Evolutionary conservation across 495 filamentous ascomycete species (phyloP).

Genomic region (Tuber melanosporum): DNA sequence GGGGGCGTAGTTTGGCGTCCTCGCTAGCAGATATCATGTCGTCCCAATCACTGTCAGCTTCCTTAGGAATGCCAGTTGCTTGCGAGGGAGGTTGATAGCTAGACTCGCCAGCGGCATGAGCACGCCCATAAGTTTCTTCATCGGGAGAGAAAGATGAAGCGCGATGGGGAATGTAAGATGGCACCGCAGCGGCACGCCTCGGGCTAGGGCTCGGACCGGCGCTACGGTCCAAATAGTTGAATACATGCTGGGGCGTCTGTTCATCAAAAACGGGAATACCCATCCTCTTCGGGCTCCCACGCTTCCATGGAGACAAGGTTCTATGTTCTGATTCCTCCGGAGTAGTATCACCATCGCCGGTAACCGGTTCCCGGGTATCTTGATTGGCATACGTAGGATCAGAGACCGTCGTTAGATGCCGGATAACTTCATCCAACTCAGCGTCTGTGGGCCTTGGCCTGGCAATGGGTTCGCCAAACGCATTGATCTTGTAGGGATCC

Average conservation of each 20-base stretch:
- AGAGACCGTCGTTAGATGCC: slow-evolving; percentile 12
- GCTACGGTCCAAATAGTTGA: slow-evolving; percentile 30
- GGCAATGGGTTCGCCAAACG: slow-evolving; percentile 16
- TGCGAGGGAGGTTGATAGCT: slow-evolving; percentile 22
- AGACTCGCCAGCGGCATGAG: slow-evolving; percentile 21
- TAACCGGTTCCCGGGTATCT: slow-evolving; percentile 13
- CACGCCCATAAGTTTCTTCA: slow-evolving; percentile 23
- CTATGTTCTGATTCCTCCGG: slow-evolving; percentile 22
- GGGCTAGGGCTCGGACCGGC: slow-evolving; percentile 38
- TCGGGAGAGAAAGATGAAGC: slow-evolving; percentile 39
- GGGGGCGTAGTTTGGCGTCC: slow-evolving; percentile 67
- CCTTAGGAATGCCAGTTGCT: slow-evolving; percentile 24
- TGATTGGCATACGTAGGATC: slow-evolving; percentile 26
- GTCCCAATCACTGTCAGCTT: slow-evolving; percentile 72
- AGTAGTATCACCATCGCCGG: slow-evolving; percentile 15
- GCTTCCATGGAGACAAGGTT: slow-evolving; percentile 26
- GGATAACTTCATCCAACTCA: slow-evolving; percentile 40
- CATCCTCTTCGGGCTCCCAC: slow-evolving; percentile 24
- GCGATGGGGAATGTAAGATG: slow-evolving; percentile 18
- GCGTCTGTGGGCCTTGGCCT: slow-evolving; percentile 38
- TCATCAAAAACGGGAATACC: slow-evolving; percentile 32
- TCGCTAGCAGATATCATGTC: slow-evolving; percentile 75
- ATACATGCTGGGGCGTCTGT: slow-evolving; percentile 29
- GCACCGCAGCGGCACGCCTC: slow-evolving; percentile 10
- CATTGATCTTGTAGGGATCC: slow-evolving; percentile 23